These are phyloP conservation scores for Dryas drummondii DNA, from an alignment of 306 rosid genomes.

Conservation along the genomic window DNA sequence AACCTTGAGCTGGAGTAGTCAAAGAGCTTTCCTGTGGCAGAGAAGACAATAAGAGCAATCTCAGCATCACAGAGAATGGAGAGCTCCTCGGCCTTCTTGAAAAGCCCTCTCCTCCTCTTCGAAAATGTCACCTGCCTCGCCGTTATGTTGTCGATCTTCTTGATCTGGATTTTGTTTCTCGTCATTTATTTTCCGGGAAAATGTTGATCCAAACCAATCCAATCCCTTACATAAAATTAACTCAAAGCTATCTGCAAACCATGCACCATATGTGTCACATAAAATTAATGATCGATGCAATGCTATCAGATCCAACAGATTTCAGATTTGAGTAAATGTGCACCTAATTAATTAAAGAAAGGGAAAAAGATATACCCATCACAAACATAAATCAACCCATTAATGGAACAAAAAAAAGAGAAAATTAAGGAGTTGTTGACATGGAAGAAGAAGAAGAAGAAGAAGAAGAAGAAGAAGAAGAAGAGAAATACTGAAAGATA, in stretches of 20 bases:
- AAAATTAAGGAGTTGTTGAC: too few relatives aligned
- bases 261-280: background rate
- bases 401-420: too few relatives aligned
- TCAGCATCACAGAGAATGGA: constrained; percentile 28
- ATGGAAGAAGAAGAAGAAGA: too few relatives aligned
- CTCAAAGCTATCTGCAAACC: background rate
- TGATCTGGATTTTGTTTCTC: constrained; percentile 26
- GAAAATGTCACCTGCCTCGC: constrained; percentile 27
- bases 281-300: background rate
- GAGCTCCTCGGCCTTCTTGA: constrained; percentile 29
- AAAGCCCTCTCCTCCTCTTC: constrained; percentile 29
- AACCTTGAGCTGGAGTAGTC: constrained; percentile 25
- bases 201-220: background rate
- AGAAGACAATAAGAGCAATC: constrained; percentile 25
- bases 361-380: too few relatives aligned
- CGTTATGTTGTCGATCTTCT: constrained; percentile 25
- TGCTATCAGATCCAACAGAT: background rate
- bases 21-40: constrained; percentile 28
- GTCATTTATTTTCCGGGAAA: constrained; percentile 13
- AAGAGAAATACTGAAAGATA: too few relatives aligned
- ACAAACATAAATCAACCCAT: too few relatives aligned
- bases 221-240: background rate
- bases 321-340: too few relatives aligned
- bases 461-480: too few relatives aligned
- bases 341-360: too few relatives aligned